phyloP scores from a whole-genome alignment of 2,329 filamentous ascomycete species.

The Stagonosporopsis chrysanthemi region DNA sequence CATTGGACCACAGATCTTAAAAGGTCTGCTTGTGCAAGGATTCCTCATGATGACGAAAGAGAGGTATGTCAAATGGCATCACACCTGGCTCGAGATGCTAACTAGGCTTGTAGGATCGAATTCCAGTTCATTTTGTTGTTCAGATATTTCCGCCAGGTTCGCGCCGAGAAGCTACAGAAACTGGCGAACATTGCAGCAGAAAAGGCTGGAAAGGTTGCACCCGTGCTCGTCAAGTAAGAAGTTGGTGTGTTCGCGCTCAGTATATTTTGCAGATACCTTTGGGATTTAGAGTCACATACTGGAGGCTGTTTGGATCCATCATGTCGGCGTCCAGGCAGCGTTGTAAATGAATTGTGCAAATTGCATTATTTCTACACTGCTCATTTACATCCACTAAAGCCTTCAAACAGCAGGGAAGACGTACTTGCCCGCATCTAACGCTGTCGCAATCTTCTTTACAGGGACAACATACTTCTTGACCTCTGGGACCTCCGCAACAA shows the following conservation, averaged over 20 bases:
- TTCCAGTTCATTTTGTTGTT: conserved; percentile 86
- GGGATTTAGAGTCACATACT: conserved; percentile 5
- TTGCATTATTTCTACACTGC: background rate
- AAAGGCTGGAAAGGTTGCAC: conserved; percentile 53
- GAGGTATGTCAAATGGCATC: conserved; percentile 63
- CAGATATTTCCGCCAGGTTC: conserved; percentile 77
- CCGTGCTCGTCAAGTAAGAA: conserved; percentile 43
- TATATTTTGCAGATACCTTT: conserved; percentile 11
- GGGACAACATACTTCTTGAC: conserved; percentile 26
- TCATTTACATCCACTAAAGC: background rate
- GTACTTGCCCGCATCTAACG: conserved; percentile 25
- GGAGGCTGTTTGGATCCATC: background rate
- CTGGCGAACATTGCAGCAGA: conserved; percentile 69
- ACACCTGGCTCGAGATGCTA: conserved; percentile 7
- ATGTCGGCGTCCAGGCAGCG: conserved; percentile 5
- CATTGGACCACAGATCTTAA: conserved; percentile 90
- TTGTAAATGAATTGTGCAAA: background rate
- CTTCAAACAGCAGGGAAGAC: conserved; percentile 17
- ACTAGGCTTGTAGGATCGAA: conserved; percentile 72
- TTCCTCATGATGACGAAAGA: conserved; percentile 99
- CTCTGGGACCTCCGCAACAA: conserved; percentile 18
- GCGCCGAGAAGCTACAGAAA: conserved; percentile 73
- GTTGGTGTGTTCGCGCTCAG: background rate
- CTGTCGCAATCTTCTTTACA: conserved; percentile 16
- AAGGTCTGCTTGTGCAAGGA: conserved; percentile 92